Base-by-base conservation (phyloP, 176 grass and related monocot genomes). In the Cymbopogon citratus region DNA sequence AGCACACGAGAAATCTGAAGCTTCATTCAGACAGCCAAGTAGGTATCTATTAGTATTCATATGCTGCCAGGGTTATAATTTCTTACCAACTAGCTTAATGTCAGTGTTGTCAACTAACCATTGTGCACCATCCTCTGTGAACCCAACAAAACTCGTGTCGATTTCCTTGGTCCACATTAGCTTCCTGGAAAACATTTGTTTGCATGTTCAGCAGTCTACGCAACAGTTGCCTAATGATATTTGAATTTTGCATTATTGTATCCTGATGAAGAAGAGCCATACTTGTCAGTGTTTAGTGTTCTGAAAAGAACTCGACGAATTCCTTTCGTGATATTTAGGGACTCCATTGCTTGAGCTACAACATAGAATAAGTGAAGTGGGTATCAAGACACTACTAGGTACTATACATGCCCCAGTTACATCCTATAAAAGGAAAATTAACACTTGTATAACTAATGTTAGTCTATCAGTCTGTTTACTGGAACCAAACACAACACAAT, bases 91-190 rank as follows among this genome's bases (percentile, higher is more conserved):
- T 43, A 97, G 86, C 83, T 97, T 94, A 64, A 97, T 94, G 21
- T 97, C 91, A 16, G 94, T 97, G 77, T 94, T 94, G 67, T 97
- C 94, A 15, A 94, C 91, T 85, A 93, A 87, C 95, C 92, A 98
- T 44, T 82, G 90, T 5, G 92, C 86, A 60, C 90, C 95, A 84
- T 98, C 92, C 66, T 86, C 84, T 63, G 81, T 92, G 67, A 93
- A 98, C 46, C 92, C 92, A 63, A 88, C 82, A 65, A 82, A 98
- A 79, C 90, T 94, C 12, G 70, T 14, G 81, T 97, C 91, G 60
- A 64, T 79, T 78, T 63, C 87, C 64, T 83, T 92, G 10, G 90
- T 90, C 89, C 71, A 97, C 94, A 97, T 97, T 33, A 97, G 84
- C 38, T 90, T 81, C 81, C 95, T 98, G 43, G 26, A 86, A 78